Conservation (phyloP, 306 rosid genomes). For the Lupinus albus region DNA sequence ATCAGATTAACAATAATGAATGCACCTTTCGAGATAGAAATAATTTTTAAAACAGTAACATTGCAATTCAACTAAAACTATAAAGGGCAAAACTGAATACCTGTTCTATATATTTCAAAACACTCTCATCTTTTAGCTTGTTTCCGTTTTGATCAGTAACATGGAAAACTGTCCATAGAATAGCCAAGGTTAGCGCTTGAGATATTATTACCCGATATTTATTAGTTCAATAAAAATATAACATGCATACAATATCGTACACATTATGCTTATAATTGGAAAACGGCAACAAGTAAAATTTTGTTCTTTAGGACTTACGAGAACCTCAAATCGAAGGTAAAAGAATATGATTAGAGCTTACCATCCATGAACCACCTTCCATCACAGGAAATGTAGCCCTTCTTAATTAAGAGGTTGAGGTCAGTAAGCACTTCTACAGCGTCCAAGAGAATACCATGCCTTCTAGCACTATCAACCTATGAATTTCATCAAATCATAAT, state of each 20-base stretch:
- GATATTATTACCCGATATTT: neutral
- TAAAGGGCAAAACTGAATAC: constrained; percentile 43
- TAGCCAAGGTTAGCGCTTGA: constrained; percentile 1
- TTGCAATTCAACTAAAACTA: too few relatives aligned
- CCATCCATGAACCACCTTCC: constrained; percentile 99
- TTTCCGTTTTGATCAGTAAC: constrained; percentile 78
- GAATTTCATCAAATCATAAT: neutral
- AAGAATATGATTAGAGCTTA: constrained; percentile 35
- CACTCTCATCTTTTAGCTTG: constrained; percentile 79
- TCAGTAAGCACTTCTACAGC: constrained; percentile 91
- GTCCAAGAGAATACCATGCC: constrained; percentile 78
- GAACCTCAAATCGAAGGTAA: neutral
- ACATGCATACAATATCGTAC: too few relatives aligned
- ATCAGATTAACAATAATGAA: constrained; percentile 2
- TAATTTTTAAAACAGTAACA: neutral
- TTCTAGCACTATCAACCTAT: constrained; percentile 91
- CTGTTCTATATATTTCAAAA: constrained; percentile 79
- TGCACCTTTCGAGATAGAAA: neutral
- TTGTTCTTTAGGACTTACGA: neutral
- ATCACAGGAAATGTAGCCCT: constrained; percentile 91
- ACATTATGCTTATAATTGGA: too few relatives aligned
- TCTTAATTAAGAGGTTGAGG: constrained; percentile 74
- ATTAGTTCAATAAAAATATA: too few relatives aligned
- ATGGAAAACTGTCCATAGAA: constrained; percentile 73
- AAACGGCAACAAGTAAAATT: too few relatives aligned